phyloP scores from a whole-genome alignment of 768 basidiomycete species.

The Pleurotus cornucopiae region DNA sequence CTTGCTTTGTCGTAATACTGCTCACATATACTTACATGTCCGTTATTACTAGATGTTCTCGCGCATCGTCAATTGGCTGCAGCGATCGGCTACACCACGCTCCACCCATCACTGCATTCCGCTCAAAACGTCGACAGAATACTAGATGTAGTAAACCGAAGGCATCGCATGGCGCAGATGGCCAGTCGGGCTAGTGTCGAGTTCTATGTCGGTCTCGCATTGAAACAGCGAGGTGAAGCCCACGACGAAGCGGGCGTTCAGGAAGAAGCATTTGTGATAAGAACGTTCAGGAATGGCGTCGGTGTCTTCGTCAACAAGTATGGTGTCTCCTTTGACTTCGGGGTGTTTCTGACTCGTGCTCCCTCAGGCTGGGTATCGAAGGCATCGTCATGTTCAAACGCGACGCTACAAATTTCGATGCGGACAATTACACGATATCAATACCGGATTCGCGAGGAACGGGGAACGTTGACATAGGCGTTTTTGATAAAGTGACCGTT shows the following conservation, averaged over 20 bases:
- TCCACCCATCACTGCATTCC: constrained; percentile 86
- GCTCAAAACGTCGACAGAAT: constrained; percentile 85
- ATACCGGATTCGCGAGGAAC: constrained; percentile 42
- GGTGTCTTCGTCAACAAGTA: constrained; percentile 96
- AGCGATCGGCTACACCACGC: constrained; percentile 76
- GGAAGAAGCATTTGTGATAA: constrained; percentile 91
- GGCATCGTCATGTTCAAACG: constrained; percentile 93
- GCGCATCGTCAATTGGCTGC: constrained; percentile 92
- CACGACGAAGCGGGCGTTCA: constrained; percentile 40
- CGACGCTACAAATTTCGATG: constrained; percentile 76
- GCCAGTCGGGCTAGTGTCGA: constrained; percentile 95
- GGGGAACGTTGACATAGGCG: constrained; percentile 59
- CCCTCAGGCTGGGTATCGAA: constrained; percentile 82
- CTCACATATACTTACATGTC: background rate
- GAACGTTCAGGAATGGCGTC: constrained; percentile 91
- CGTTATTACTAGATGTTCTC: constrained; percentile 65
- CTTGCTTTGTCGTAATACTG: background rate
- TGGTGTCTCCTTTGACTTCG: constrained; percentile 23
- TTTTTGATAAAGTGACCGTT: constrained; percentile 94
- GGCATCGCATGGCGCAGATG: constrained; percentile 97
- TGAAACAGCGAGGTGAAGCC: constrained; percentile 61
- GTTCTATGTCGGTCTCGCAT: constrained; percentile 92
- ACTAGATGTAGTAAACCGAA: constrained; percentile 80
- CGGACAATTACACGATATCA: constrained; percentile 83
- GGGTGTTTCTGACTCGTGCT: constrained; percentile 1